These are phyloP conservation scores for Phyllosticta citrichinensis DNA, from an alignment of 2,329 filamentous ascomycete genomes.

Conservation along the genomic window DNA sequence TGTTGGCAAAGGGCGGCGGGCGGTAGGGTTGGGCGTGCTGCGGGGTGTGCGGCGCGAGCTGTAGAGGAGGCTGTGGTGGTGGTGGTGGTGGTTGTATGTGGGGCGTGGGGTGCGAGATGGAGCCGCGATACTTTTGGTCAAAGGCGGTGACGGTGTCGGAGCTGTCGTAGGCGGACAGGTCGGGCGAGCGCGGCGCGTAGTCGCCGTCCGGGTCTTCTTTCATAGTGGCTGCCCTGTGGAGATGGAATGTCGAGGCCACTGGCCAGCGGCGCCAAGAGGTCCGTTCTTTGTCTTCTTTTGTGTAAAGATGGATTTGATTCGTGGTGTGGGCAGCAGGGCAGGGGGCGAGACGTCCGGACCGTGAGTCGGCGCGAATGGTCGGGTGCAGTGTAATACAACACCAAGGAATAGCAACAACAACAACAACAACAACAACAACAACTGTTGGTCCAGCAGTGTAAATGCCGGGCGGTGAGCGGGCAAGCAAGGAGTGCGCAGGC, in stretches of 20 bases:
- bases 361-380: not conserved
- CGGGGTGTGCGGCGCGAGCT: constrained; percentile 15
- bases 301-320: not conserved
- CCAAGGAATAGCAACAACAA: too few relatives aligned
- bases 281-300: not conserved
- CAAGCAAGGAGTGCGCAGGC: too few relatives aligned
- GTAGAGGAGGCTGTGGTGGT: constrained; percentile 16
- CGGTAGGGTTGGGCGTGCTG: constrained; percentile 24
- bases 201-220: constrained; percentile 8
- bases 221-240: not conserved
- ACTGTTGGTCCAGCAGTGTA: too few relatives aligned
- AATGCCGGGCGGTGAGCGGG: too few relatives aligned
- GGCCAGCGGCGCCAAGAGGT: not conserved
- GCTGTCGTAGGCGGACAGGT: constrained; percentile 40
- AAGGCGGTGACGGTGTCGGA: constrained; percentile 23
- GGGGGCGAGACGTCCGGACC: constrained; percentile 4
- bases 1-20: constrained; percentile 20
- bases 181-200: constrained; percentile 13
- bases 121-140: constrained; percentile 25
- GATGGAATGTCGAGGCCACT: too few relatives aligned
- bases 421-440: too few relatives aligned
- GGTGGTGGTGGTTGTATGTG: constrained; percentile 13
- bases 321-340: constrained; percentile 1
- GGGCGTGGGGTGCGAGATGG: constrained; percentile 11
- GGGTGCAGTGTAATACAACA: too few relatives aligned